Evolutionary conservation across 495 filamentous ascomycete genomes (phyloP), one percentile per base, ranked within the genome.

Genomic region (Cudoniella acicularis): DNA sequence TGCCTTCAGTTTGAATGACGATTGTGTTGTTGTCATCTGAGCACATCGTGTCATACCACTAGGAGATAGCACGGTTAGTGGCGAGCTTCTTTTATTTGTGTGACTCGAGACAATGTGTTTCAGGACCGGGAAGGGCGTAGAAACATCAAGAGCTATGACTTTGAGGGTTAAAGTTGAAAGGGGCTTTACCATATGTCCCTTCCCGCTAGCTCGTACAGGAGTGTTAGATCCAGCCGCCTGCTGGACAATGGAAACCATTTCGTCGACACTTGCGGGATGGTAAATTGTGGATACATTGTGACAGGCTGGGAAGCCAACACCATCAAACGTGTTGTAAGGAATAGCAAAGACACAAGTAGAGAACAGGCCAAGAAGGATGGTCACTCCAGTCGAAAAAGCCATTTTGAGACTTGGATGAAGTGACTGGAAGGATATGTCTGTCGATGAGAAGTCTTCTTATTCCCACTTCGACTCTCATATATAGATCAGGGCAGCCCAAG

Each of bases 41-140:
- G 61, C 77, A 80, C 70, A 77, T 76, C 17, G 77, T 79, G 54
- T 80, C 73, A 58, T 79, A 80, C 77, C 76, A 79, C 30, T 36
- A 36, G n/a, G n/a, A n/a, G n/a, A n/a, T n/a, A n/a, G n/a, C n/a
- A n/a, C n/a, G n/a, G n/a, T n/a, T n/a, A n/a, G n/a, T n/a, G n/a
- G n/a, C n/a, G n/a, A n/a, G n/a, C n/a, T n/a, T n/a, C n/a, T n/a
- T n/a, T n/a, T n/a, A n/a, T n/a, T n/a, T n/a, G n/a, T n/a, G n/a
- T n/a, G n/a, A n/a, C n/a, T n/a, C n/a, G n/a, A n/a, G n/a, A n/a
- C n/a, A n/a, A n/a, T n/a, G n/a, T n/a, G n/a, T n/a, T n/a, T n/a
- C n/a, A n/a, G n/a, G n/a, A n/a, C n/a, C n/a, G n/a, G n/a, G n/a
- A n/a, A n/a, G n/a, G n/a, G n/a, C n/a, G n/a, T n/a, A n/a, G n/a